A percentile compares a stretch with the other conserved stretches of the same genome.
Conservation (phyloP, 2,329 filamentous ascomycete genomes). For the Diaporthe ampelina region DNA sequence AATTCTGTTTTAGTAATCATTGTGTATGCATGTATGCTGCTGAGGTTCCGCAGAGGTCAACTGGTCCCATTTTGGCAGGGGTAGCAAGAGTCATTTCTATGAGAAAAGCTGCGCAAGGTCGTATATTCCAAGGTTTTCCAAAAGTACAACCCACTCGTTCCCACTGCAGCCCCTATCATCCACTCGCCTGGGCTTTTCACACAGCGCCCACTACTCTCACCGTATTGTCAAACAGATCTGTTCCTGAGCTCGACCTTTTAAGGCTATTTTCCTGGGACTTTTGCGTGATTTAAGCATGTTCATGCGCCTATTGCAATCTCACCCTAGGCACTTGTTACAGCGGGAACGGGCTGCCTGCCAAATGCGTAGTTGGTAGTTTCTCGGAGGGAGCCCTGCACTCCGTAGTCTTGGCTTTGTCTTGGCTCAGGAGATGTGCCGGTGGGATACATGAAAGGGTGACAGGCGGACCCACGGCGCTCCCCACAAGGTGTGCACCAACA, state of each 20-base stretch:
- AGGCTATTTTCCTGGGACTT: not conserved
- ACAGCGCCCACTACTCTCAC: not conserved
- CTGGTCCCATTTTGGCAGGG: not conserved
- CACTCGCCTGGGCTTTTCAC: not conserved
- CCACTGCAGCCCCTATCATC: not conserved
- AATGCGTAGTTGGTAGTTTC: not conserved
- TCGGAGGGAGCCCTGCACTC: constrained; percentile 19
- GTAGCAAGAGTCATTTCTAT: not conserved
- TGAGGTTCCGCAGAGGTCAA: not conserved
- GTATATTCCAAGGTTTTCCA: not conserved
- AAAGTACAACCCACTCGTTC: not conserved
- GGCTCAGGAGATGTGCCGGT: constrained; percentile 26
- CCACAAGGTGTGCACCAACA: constrained; percentile 22
- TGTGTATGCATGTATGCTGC: not conserved
- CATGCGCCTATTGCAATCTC: not conserved
- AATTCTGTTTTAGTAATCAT: not conserved
- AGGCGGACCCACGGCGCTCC: constrained; percentile 17
- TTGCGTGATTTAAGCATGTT: not conserved
- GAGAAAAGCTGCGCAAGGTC: not conserved
- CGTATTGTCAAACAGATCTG: not conserved
- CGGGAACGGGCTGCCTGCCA: not conserved
- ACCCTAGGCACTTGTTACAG: not conserved
- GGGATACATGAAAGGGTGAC: constrained; percentile 16
- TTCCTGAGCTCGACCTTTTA: not conserved
- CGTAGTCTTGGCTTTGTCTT: constrained; percentile 26